phyloP scores from a whole-genome alignment of 2,329 filamentous ascomycete species.

The Verticillium tricorpus region DNA sequence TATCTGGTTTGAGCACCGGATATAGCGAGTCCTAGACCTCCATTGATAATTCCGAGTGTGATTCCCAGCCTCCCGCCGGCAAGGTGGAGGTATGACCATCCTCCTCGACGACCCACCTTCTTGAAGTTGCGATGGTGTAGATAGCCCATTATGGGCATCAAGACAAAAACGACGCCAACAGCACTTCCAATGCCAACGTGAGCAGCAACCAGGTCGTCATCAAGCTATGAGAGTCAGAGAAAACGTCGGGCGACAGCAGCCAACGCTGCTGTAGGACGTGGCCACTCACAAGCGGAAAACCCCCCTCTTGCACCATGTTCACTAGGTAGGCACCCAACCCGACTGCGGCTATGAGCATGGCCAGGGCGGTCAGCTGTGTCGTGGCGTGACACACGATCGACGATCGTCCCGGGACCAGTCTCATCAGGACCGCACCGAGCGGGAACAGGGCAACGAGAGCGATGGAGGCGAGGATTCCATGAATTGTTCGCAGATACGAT shows the following conservation, averaged over 20 bases:
- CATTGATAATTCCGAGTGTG: conserved; percentile 39
- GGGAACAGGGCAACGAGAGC: conserved; percentile 40
- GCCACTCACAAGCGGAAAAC: conserved; percentile 25
- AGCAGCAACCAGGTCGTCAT: conserved; percentile 25
- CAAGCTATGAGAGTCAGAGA: conserved; percentile 18
- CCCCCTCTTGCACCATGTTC: conserved; percentile 20
- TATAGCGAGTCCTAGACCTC: conserved; percentile 36
- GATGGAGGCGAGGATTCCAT: conserved; percentile 35
- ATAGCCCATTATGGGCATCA: conserved; percentile 37
- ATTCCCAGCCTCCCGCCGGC: conserved; percentile 35
- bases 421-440: conserved; percentile 36
- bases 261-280: no score
- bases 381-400: conserved; percentile 32
- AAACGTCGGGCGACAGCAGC: not conserved
- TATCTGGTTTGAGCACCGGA: conserved; percentile 20
- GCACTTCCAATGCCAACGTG: conserved; percentile 44
- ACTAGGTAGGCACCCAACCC: conserved; percentile 39
- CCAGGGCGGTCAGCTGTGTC: conserved; percentile 31
- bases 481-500: conserved; percentile 27
- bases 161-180: conserved; percentile 29
- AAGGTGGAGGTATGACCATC: conserved; percentile 38
- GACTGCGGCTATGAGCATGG: conserved; percentile 32
- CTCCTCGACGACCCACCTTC: conserved; percentile 27
- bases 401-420: conserved; percentile 29
- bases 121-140: conserved; percentile 38